These are phyloP conservation scores for Aristolochia fimbriata DNA, from an alignment of 164 flowering plant genomes.

Conservation along the genomic window DNA sequence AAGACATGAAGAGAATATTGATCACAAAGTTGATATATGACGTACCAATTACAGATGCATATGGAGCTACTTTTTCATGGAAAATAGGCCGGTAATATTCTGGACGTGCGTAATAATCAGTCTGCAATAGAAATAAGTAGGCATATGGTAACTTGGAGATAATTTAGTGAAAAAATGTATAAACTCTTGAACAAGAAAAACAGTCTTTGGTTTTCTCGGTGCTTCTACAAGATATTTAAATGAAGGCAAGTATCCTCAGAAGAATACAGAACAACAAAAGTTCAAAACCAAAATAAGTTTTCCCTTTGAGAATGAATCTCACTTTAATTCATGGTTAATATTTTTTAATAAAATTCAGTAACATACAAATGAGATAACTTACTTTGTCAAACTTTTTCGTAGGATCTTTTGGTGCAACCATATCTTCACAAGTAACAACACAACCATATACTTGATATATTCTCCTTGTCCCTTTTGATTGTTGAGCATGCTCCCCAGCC, in stretches of 20 bases:
- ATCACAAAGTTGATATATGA: background rate
- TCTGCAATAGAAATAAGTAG: slow-evolving; percentile 32
- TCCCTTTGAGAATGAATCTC: too few relatives aligned
- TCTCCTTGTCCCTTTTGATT: slow-evolving; percentile 41
- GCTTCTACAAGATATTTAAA: too few relatives aligned
- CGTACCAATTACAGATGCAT: slow-evolving; percentile 93
- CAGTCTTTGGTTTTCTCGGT: too few relatives aligned
- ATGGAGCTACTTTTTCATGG: slow-evolving; percentile 90
- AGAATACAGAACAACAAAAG: too few relatives aligned
- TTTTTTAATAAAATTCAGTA: background rate
- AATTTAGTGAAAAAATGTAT: too few relatives aligned
- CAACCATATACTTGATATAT: slow-evolving; percentile 85
- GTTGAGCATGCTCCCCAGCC: slow-evolving; percentile 31
- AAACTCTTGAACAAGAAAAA: too few relatives aligned
- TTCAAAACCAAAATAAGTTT: too few relatives aligned
- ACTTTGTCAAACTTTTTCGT: slow-evolving; percentile 63
- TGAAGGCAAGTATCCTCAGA: too few relatives aligned
- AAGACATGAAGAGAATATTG: too few relatives aligned
- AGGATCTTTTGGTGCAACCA: slow-evolving; percentile 78
- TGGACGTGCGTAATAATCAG: slow-evolving; percentile 90
- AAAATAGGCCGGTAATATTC: slow-evolving; percentile 83
- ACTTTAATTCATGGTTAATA: background rate
- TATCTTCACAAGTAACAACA: slow-evolving; percentile 63
- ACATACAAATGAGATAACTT: slow-evolving; percentile 8
- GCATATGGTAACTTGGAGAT: too few relatives aligned